Base-by-base conservation (phyloP, 75 land plant species). In the Pinus albicaulis region DNA sequence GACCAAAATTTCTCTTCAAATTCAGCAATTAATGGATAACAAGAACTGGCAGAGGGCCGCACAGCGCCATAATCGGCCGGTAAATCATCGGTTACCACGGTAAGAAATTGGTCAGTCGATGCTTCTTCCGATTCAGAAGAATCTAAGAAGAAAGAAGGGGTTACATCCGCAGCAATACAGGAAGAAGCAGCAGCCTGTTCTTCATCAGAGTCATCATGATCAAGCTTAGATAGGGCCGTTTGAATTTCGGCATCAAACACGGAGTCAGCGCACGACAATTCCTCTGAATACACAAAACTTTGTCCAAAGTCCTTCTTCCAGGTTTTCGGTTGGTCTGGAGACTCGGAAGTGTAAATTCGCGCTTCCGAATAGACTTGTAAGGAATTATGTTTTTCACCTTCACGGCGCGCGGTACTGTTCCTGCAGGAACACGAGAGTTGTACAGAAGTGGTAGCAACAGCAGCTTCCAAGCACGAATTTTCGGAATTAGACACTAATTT, bases 401-500 rank as follows among this genome's bases (percentile, higher is more conserved):
- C 38, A 19, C 26, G 23, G 4, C 3, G 28, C 71, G 38, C 36
- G 38, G 38, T 66, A 66, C 20, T 34, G 22, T 66, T 38, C 71
- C 71, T 66, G 48, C 48, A 44, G 15, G 71, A 66, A 66, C 48
- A 66, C 48, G 71, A 66, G 44, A 66, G n/a, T 66, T 66, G 71
- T 20, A 36, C 48, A 36, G 71, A 66, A 66, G 31, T 20, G 71
- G 71, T 22, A 17, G 71, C 48, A 36, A 14, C 48, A n/a, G 52
- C 20, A 41, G 19, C 38, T 66, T 66, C 71, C 71, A 66, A 66
- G 48, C 71, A 66, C 7, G 71, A 66, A 66, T 19, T 66, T n/a
- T 66, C 71, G 3, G 71, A 66, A 44, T 44, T 44, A 63, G 66
- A 63, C 34, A 36, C 66, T 10, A 63, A 63, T 63, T 63, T 63